phyloP scores from a whole-genome alignment of 179 eudicot genomes.

The Pouteria campechiana region DNA sequence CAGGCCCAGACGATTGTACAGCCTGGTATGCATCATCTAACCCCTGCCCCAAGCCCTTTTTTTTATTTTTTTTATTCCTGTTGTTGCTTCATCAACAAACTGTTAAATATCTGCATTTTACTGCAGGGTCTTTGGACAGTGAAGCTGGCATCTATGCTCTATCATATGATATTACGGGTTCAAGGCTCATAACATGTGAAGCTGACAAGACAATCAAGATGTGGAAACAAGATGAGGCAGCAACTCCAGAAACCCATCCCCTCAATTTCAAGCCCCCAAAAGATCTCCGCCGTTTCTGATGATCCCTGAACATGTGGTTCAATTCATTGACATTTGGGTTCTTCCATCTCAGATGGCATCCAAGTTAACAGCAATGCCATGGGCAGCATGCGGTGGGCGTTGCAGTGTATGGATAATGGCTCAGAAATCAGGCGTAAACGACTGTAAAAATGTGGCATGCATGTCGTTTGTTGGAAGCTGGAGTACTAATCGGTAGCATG shows the following conservation, averaged over 20 bases:
- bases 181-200: conserved; percentile 83
- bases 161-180: conserved; percentile 73
- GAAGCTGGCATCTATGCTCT: conserved; percentile 87
- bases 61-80: background rate
- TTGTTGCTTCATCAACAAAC: background rate
- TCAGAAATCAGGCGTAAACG: too few relatives aligned
- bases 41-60: background rate
- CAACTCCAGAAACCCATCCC: conserved; percentile 91
- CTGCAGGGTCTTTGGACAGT: conserved; percentile 88
- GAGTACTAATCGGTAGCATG: too few relatives aligned
- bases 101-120: background rate
- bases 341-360: too few relatives aligned
- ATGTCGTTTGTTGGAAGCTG: too few relatives aligned
- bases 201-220: conserved; percentile 98
- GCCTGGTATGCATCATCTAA: conserved; percentile 46
- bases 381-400: too few relatives aligned
- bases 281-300: conserved; percentile 84
- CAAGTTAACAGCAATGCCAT: too few relatives aligned
- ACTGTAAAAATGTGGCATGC: too few relatives aligned
- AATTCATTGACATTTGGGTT: too few relatives aligned
- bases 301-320: too few relatives aligned
- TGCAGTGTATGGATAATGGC: too few relatives aligned
- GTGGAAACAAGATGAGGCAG: conserved; percentile 96
- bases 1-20: conserved; percentile 89
- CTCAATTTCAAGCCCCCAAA: conserved; percentile 89